A percentile compares a stretch with the other conserved stretches of the same genome.
Evolutionary conservation across 306 rosid genomes (phyloP).

Genomic region (Mimosa bimucronata): DNA sequence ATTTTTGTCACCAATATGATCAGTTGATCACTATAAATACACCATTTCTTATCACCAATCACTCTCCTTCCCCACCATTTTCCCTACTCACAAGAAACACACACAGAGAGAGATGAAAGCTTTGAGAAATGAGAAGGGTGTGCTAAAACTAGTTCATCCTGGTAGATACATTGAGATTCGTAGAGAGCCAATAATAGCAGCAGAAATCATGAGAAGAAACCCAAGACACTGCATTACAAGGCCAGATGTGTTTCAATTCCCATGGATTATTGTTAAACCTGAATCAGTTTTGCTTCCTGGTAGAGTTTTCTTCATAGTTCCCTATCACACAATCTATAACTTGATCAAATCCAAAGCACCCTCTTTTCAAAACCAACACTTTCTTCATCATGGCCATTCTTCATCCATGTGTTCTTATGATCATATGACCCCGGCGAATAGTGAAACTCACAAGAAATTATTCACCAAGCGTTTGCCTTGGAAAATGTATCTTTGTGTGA

Average conservation of each 20-base stretch:
- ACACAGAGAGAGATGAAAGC: slow-evolving; percentile 35
- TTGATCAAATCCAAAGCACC: slow-evolving; percentile 49
- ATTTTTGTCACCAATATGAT: slow-evolving; percentile 31
- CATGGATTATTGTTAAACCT: slow-evolving; percentile 75
- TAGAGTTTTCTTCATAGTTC: slow-evolving; percentile 64
- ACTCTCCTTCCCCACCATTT: slow-evolving; percentile 33
- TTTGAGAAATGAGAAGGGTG: slow-evolving; percentile 38
- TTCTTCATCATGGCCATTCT: not conserved
- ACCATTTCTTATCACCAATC: not conserved
- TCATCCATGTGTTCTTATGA: slow-evolving; percentile 25
- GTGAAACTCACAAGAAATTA: slow-evolving; percentile 12
- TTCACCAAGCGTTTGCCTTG: slow-evolving; percentile 1
- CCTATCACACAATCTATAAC: slow-evolving; percentile 54
- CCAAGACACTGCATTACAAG: slow-evolving; percentile 72
- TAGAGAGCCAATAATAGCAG: slow-evolving; percentile 53
- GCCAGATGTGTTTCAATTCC: slow-evolving; percentile 65
- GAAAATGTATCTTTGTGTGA: slow-evolving; percentile 5
- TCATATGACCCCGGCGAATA: slow-evolving; percentile 41
- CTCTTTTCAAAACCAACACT: slow-evolving; percentile 23
- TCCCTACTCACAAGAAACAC: not conserved
- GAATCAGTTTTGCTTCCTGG: slow-evolving; percentile 65
- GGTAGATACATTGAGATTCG: slow-evolving; percentile 58
- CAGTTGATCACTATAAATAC: slow-evolving; percentile 25
- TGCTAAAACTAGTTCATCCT: slow-evolving; percentile 63
- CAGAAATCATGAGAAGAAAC: slow-evolving; percentile 58